Percentiles rank a stretch among this genome's conserved stretches.
phyloP scores from a whole-genome alignment of 371 early-diverging fungal species.

The Mortierella sp. region DNA sequence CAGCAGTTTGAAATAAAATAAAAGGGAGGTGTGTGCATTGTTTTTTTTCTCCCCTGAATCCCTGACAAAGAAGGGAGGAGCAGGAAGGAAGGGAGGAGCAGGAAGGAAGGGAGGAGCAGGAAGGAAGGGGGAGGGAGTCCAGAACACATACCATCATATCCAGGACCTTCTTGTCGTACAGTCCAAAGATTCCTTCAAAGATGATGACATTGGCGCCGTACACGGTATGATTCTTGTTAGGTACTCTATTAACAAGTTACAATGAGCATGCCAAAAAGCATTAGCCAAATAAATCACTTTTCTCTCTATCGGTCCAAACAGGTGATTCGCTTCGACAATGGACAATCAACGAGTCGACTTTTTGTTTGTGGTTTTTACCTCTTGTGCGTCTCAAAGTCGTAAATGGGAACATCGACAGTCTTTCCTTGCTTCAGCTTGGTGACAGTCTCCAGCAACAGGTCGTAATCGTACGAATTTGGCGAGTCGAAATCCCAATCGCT shows the following conservation, averaged over 20 bases:
- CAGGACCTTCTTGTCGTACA: constrained; percentile 84
- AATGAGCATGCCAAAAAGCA: background rate
- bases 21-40: background rate
- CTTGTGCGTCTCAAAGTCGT: constrained; percentile 75
- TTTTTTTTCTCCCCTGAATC: background rate
- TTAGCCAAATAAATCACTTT: background rate
- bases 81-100: background rate
- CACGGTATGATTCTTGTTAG: constrained; percentile 73
- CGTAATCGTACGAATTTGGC: constrained; percentile 65
- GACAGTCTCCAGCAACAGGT: constrained; percentile 78
- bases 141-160: constrained; percentile 73
- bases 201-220: constrained; percentile 95
- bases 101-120: background rate
- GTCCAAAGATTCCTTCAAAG: constrained; percentile 94
- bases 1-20: constrained; percentile 5
- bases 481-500: constrained; percentile 55
- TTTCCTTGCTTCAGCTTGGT: constrained; percentile 80
- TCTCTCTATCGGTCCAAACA: background rate
- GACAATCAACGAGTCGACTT: background rate
- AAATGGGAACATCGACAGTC: constrained; percentile 74
- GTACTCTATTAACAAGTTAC: constrained; percentile 78
- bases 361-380: constrained; percentile 39
- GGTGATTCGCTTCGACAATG: background rate
- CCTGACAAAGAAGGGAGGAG: background rate
- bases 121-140: background rate